phyloP scores from a whole-genome alignment of 1,139 yeast genomes.

The Blastobotrys ciferrii region DNA sequence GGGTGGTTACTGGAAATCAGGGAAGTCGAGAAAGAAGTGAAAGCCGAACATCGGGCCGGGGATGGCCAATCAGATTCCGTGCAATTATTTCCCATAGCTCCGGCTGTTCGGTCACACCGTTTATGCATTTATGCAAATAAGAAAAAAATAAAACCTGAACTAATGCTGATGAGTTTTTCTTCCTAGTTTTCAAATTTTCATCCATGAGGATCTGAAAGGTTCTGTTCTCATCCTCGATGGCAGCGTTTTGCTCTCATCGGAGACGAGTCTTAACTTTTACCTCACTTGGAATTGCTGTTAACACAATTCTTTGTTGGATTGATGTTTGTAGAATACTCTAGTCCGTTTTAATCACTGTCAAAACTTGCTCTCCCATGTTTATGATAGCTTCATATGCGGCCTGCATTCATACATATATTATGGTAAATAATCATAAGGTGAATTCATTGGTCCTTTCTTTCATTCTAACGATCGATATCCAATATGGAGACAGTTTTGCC shows the following conservation, averaged over 20 bases:
- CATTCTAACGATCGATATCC: too few relatives aligned
- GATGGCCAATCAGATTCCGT: conserved; percentile 5
- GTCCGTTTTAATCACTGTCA: conserved; percentile 20
- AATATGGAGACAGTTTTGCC: too few relatives aligned
- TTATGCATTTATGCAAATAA: background rate
- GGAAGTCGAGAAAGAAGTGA: conserved; percentile 7
- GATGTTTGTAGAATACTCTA: conserved; percentile 8
- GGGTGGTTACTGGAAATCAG: conserved; percentile 3
- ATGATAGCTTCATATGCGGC: conserved; percentile 19
- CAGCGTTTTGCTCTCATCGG: conserved; percentile 2
- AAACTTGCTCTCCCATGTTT: conserved; percentile 14
- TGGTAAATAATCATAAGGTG: background rate
- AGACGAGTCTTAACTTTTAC: conserved; percentile 4
- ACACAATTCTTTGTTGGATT: background rate
- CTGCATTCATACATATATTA: conserved; percentile 11
- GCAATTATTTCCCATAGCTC: background rate
- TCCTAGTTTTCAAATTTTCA: background rate
- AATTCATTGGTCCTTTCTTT: too few relatives aligned
- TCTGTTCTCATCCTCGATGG: conserved; percentile 1
- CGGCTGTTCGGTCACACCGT: conserved; percentile 1
- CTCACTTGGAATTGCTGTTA: conserved; percentile 2
- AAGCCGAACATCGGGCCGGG: conserved; percentile 7
- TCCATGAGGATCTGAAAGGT: conserved; percentile 3
- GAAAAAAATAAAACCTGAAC: background rate
- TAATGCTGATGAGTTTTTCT: background rate